Percentiles rank a stretch among this genome's conserved stretches.
Conservation (phyloP, 2,329 filamentous ascomycete genomes). For the Beauveria sp. region DNA sequence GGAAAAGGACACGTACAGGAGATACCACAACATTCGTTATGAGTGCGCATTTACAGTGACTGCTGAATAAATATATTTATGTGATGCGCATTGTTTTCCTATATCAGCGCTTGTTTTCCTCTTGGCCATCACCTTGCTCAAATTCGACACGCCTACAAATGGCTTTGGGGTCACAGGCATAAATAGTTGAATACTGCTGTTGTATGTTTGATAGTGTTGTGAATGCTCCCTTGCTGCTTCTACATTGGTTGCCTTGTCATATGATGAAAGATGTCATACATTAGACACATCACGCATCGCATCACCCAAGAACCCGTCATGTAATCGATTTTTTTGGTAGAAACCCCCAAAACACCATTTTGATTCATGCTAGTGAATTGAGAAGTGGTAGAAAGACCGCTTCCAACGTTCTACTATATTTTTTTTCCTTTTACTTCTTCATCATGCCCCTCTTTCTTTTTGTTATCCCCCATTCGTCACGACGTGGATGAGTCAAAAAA, state of each 20-base stretch:
- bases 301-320: slow-evolving; percentile 7
- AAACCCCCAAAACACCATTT: slow-evolving; percentile 35
- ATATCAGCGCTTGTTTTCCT: no score
- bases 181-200: no score
- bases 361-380: slow-evolving; percentile 35
- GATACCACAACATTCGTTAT: slow-evolving; percentile 12
- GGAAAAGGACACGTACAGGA: not conserved
- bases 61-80: not conserved
- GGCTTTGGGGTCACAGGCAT: no score
- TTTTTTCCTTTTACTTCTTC: slow-evolving; percentile 1
- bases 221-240: no score
- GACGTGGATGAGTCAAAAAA: not conserved
- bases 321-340: slow-evolving; percentile 22
- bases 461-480: not conserved
- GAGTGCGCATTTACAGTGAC: not conserved
- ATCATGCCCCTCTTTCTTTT: not conserved
- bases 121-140: no score
- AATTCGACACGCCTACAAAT: no score
- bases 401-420: slow-evolving; percentile 4
- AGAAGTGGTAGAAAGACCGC: slow-evolving; percentile 16
- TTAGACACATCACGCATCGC: not conserved
- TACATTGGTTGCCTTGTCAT: no score
- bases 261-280: no score
- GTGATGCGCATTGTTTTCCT: not conserved
- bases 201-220: no score